phyloP scores from a whole-genome alignment of 176 grass and related monocot genomes.

The Otatea glauca region DNA sequence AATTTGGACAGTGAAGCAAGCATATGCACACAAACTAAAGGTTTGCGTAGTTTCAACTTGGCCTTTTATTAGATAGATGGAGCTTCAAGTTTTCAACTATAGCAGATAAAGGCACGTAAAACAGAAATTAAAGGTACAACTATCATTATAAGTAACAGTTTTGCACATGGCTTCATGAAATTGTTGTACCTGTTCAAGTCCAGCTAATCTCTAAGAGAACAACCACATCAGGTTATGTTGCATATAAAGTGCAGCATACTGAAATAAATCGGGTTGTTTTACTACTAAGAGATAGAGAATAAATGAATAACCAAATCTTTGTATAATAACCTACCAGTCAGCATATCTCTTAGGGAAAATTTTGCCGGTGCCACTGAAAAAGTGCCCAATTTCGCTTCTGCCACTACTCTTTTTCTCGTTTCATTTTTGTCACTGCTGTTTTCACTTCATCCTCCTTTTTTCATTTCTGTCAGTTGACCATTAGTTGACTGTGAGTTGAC shows the following conservation, averaged over 20 bases:
- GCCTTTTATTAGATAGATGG: not conserved
- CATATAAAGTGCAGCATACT: conserved; percentile 1
- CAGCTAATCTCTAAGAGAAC: not conserved
- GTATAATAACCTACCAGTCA: not conserved
- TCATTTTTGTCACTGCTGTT: no score
- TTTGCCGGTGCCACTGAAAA: no score
- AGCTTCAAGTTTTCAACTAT: not conserved
- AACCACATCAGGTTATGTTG: not conserved
- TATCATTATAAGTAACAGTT: not conserved
- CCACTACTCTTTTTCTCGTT: no score
- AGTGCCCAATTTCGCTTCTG: no score
- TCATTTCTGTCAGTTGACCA: no score
- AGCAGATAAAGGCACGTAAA: conserved; percentile 7
- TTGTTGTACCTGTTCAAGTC: not conserved
- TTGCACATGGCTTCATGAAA: not conserved
- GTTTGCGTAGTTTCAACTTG: not conserved
- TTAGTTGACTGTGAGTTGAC: no score
- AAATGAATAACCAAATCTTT: conserved; percentile 8
- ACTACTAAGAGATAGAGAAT: not conserved
- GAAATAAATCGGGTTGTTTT: not conserved
- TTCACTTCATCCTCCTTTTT: no score
- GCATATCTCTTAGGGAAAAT: not conserved
- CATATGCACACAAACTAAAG: not conserved
- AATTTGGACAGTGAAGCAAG: conserved; percentile 8
- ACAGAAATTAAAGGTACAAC: not conserved